Base-by-base conservation (phyloP, 2,329 filamentous ascomycete species). In the Arachnopeziza araneosa region DNA sequence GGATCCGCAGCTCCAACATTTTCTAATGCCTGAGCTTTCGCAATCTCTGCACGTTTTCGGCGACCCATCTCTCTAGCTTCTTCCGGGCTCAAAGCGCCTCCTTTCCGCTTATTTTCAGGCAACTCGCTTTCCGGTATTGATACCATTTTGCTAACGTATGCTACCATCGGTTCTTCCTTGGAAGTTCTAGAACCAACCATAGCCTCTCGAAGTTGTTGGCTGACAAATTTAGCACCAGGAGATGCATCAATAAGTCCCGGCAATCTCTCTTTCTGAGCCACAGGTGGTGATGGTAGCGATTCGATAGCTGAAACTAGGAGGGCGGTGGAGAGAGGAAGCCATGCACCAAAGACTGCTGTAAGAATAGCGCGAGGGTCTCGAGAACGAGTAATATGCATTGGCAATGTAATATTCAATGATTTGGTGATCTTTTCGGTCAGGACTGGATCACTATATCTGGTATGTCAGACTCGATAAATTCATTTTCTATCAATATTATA, bases 111-210 rank as follows among this genome's bases (percentile, higher is more conserved):
- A 73, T 96, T 96, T 56, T 93, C 85, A 0, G 91, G 90, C 5
- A 99, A 79, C 68, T 99, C 93, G 74, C 91, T 97, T 70, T 96
- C 91, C 0, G 92, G 93, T 14, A 99, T 82, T 0, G 95, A 95
- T 1, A 98, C 90, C 92, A 99, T 97, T 74, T 99, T 99, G 76
- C 93, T 98, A 62, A 99, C 90, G 66, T 96, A 99, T 9, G 91
- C 93, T 1, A 99, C 91, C 0, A 96, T 86, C 0, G 93, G 93
- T 60, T 89, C 88, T 0, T 86, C 80, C 49, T 83, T 80, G 0
- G 80, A 81, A 2, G 84, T 84, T 69, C 89, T 90, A 71, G 96
- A 97, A 0, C 86, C 80, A 1, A 89, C 76, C 87, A 98, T 93
- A 5, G 93, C 91, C n/a, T 89, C 80, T 67, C 85, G 88, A 57